Base-by-base conservation (phyloP, 345 rosid species). In the Anacardium occidentale region DNA sequence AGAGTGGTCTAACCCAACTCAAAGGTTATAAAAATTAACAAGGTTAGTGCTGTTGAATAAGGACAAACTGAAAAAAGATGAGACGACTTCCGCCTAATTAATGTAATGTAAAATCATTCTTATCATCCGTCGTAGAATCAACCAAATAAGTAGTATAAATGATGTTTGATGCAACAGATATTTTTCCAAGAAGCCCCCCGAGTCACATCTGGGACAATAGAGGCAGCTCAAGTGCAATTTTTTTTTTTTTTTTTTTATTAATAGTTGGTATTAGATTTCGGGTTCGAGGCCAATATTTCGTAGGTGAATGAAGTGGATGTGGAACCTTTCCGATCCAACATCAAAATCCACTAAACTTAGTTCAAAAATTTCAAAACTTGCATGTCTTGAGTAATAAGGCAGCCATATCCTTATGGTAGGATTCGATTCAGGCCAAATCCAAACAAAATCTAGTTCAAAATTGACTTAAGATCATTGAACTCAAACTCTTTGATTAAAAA, bases 181-280 rank as follows among this genome's bases (percentile, higher is more conserved):
- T 56, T 75, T 73, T 76, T 8, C 18, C 10, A 64, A n/a, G 40
- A 24, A 3, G 68, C 21, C 68, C 54, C 10, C 7, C 10, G 11
- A 5, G 45, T 7, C 48, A 13, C 54, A 45, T 1, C 24, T 22
- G 34, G 5, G 52, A 37, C 13, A 26, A 48, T 3, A 29, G 32
- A 21, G 53, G 32, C 10, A 21, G n/a, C 42, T 26, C 24, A 22
- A 6, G 3, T 20, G 63, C n/a, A 29, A 26, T 29, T 29, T 29
- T n/a, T n/a, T n/a, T n/a, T n/a, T n/a, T n/a, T n/a, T n/a, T n/a
- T n/a, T n/a, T n/a, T n/a, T 29, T 29, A 3, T 29, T 29, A 29
- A 3, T 29, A 7, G 48, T 17, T 29, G 10, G 5, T 37, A 37
- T 37, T 7, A 37, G 42, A 37, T 37, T 7, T 37, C 42, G 7